Base-by-base conservation (phyloP, 192 early-diverging fungal species). In the Coemansia sp. region DNA sequence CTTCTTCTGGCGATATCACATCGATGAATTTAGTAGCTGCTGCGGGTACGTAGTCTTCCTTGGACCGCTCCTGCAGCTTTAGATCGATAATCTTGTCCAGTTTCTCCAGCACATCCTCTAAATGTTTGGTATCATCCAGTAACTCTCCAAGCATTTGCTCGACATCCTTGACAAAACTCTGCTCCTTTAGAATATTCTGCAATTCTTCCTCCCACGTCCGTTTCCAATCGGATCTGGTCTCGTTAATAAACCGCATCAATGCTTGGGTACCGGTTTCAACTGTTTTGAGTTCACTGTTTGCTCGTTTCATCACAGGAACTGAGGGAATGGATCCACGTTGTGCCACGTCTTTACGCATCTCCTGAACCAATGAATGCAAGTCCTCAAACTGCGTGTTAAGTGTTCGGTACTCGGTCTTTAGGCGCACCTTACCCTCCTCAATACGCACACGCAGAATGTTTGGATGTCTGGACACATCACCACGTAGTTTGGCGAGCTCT, bases 171-270 rank as follows among this genome's bases (percentile, higher is more conserved):
- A 89, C 72, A 39, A 87, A 85, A 55, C 81, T 67, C 57, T 92
- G 88, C 49, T 92, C 90, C 46, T 83, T 81, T 18, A 92, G 70
- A 45, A 92, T 86, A 24, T 77, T 85, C 48, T 92, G 86, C 35
- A 92, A 60, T 59, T 92, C 90, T 8, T 83, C 82, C 55, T 90
- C 88, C 90, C 90, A 92, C 1, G 81, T 86, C 65, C 83, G 83
- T 46, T 89, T 90, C 88, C 88, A 90, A 5, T 78, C 76, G n/a
- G 83, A 74, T 32, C 85, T 77, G 10, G 83, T 72, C 0, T 81
- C 77, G 37, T 72, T 63, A 33, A 92, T 86, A 35, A 80, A 81
- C 17, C 67, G 43, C 2, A 82, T 57, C 9, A 88, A 77, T 20
- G 76, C 68, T 11, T 60, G 49, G 13, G 83, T 78, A 20, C 83